Conservation (phyloP, 345 rosid species). For the Camelina hispida region DNA sequence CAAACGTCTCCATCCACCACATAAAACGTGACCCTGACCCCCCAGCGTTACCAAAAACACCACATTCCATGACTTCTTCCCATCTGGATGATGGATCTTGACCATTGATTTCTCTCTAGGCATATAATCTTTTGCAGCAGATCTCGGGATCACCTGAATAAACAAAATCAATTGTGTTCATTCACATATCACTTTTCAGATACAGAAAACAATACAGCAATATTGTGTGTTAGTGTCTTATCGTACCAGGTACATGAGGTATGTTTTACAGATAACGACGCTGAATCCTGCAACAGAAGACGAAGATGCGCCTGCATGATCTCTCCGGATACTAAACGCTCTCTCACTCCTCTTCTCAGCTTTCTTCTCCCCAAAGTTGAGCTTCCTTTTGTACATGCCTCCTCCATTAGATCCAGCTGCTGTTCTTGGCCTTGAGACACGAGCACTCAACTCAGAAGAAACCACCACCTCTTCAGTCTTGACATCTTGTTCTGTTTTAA, state of each 20-base stretch:
- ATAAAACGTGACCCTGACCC: not conserved
- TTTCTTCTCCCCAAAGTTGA: not conserved
- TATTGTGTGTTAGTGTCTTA: not conserved
- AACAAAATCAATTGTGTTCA: not conserved
- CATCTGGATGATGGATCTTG: not conserved
- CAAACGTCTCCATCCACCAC: not conserved
- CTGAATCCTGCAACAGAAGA: not conserved
- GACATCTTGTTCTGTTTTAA: constrained; percentile 4
- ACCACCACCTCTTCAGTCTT: constrained; percentile 9
- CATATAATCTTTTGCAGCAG: not conserved
- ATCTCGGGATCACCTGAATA: not conserved
- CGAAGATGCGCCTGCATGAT: not conserved
- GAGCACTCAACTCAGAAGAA: too few species aligned
- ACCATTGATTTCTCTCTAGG: not conserved
- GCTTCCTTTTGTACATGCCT: not conserved
- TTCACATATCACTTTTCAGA: not conserved
- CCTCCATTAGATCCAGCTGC: not conserved
- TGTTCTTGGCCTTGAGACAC: not conserved
- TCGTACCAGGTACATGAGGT: not conserved
- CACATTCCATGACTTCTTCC: not conserved
- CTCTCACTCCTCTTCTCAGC: not conserved
- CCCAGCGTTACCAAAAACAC: not conserved
- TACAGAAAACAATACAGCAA: not conserved
- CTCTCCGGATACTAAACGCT: not conserved
- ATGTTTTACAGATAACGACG: not conserved